These are phyloP conservation scores for Fusarium chaquense DNA, from an alignment of 2,329 filamentous ascomycete genomes.

Conservation along the genomic window DNA sequence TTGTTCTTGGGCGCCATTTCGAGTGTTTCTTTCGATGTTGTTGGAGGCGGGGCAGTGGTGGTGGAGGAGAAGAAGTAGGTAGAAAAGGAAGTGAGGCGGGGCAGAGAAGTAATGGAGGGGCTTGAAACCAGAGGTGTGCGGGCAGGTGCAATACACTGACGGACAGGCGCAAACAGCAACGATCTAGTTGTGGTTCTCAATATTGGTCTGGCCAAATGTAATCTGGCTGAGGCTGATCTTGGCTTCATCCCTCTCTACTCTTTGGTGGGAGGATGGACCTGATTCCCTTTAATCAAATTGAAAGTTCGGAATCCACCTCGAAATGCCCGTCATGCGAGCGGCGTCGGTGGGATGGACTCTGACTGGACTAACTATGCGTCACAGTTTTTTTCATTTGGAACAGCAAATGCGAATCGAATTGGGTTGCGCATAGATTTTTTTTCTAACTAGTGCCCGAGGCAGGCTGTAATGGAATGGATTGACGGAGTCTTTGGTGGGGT, in stretches of 20 bases:
- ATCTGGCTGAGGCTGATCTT: constrained; percentile 42
- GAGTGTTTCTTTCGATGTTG: constrained; percentile 32
- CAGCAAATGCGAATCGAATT: constrained; percentile 11
- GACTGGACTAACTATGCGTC: constrained; percentile 29
- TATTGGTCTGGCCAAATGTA: constrained; percentile 38
- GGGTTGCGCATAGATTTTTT: constrained; percentile 24
- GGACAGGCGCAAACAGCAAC: constrained; percentile 7
- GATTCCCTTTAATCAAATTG: constrained; percentile 33
- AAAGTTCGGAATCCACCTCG: constrained; percentile 34
- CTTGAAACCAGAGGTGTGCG: constrained; percentile 4
- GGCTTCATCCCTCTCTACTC: constrained; percentile 44
- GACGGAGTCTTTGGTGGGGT: constrained; percentile 3
- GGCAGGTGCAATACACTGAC: constrained; percentile 16
- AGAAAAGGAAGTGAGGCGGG: constrained; percentile 41
- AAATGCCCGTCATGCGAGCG: constrained; percentile 37
- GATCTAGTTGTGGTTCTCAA: constrained; percentile 33
- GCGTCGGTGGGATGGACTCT: constrained; percentile 16
- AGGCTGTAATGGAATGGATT: not conserved
- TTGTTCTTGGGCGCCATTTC: constrained; percentile 51
- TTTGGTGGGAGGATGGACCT: constrained; percentile 37
- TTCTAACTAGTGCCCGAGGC: not conserved
- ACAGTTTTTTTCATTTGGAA: constrained; percentile 25
- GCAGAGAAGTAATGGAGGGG: constrained; percentile 41
- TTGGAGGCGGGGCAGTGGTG: constrained; percentile 44
- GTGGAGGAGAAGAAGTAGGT: constrained; percentile 23